phyloP scores from a whole-genome alignment of 148 eudicot genomes.

The Salicornia ramosissima region DNA sequence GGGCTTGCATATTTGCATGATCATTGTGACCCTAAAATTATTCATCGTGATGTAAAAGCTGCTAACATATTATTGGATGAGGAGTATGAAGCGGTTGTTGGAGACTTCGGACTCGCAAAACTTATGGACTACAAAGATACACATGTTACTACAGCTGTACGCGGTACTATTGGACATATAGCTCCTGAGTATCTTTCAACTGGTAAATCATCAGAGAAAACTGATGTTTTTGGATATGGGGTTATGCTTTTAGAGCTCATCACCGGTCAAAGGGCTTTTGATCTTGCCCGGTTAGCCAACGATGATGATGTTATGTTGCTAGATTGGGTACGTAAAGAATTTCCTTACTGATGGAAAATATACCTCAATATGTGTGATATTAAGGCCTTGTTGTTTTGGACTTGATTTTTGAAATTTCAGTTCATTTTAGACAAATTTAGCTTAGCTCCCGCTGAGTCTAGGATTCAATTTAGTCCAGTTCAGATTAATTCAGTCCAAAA shows the following conservation, averaged over 20 bases:
- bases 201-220: constrained; percentile 49
- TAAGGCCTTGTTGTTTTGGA: too few relatives aligned
- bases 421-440: too few relatives aligned
- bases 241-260: constrained; percentile 55
- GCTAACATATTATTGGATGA: constrained; percentile 44
- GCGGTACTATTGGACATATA: constrained; percentile 49
- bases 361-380: too few relatives aligned
- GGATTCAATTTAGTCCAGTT: too few relatives aligned
- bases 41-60: constrained; percentile 52
- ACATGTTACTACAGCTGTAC: constrained; percentile 50
- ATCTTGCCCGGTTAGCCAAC: constrained; percentile 55
- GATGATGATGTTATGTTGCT: constrained; percentile 53
- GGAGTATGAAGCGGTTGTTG: constrained; percentile 48
- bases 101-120: constrained; percentile 46
- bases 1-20: constrained; percentile 49
- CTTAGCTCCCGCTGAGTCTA: too few relatives aligned
- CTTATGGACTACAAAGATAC: constrained; percentile 51
- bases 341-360: too few relatives aligned
- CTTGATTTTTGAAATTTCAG: too few relatives aligned
- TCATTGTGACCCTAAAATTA: constrained; percentile 45
- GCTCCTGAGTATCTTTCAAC: constrained; percentile 53
- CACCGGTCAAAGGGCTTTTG: constrained; percentile 53
- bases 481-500: too few relatives aligned
- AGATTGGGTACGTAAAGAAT: constrained; percentile 39
- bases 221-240: constrained; percentile 53